Evolutionary conservation across 2,329 filamentous ascomycete genomes (phyloP).

Genomic region (Coniella vitis): DNA sequence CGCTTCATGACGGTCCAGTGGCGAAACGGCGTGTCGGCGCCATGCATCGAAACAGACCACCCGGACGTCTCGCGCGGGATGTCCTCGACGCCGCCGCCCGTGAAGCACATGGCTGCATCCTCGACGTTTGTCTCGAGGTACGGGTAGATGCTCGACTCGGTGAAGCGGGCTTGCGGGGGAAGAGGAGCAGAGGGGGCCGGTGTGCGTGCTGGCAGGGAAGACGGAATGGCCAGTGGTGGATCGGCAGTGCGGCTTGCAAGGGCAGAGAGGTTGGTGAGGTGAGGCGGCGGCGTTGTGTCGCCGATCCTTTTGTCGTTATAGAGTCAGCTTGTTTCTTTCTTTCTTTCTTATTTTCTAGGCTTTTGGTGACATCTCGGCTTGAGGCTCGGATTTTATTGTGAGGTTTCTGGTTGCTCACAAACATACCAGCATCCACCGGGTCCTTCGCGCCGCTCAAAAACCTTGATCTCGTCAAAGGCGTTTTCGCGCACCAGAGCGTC

Average conservation of each 20-base stretch:
- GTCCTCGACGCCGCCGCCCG: slow-evolving; percentile 33
- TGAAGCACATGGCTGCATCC: slow-evolving; percentile 52
- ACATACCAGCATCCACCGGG: slow-evolving; percentile 50
- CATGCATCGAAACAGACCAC: slow-evolving; percentile 41
- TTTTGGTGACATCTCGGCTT: too few species aligned
- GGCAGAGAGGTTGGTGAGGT: slow-evolving; percentile 36
- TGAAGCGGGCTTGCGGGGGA: slow-evolving; percentile 39
- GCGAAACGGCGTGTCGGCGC: slow-evolving; percentile 52
- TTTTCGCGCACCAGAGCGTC: slow-evolving; percentile 51
- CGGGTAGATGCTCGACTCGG: slow-evolving; percentile 48
- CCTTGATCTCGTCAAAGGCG: slow-evolving; percentile 46
- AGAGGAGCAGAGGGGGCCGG: slow-evolving; percentile 25
- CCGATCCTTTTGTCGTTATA: slow-evolving; percentile 32
- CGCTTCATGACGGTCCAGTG: slow-evolving; percentile 50
- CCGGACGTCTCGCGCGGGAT: slow-evolving; percentile 37
- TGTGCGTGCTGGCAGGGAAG: slow-evolving; percentile 37
- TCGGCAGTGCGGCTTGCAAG: slow-evolving; percentile 45
- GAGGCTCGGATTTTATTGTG: too few species aligned
- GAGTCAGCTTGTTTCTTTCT: too few species aligned
- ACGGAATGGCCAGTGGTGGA: slow-evolving; percentile 38
- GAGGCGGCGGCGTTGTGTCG: slow-evolving; percentile 30
- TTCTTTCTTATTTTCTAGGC: too few species aligned
- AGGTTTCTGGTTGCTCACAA: too few species aligned
- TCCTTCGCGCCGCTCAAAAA: slow-evolving; percentile 51
- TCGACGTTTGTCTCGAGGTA: slow-evolving; percentile 54